Evolutionary conservation across 208 protist species (phyloP).

Genomic region (Strigomonas oncopelti): DNA sequence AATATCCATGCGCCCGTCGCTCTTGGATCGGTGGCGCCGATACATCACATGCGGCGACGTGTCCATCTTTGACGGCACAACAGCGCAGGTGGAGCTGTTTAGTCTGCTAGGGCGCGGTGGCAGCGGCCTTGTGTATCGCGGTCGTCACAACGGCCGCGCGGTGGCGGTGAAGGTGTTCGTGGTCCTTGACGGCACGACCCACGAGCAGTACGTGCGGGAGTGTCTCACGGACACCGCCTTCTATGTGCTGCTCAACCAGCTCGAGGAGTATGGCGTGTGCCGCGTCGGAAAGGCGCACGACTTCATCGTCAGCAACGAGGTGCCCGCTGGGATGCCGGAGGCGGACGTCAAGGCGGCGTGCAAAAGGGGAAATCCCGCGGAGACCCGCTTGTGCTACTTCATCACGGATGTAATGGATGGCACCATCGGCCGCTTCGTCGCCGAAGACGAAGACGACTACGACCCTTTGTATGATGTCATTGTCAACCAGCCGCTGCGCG

Average conservation of each 20-base stretch:
- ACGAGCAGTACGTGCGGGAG: constrained; percentile 72
- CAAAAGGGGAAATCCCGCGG: constrained; percentile 18
- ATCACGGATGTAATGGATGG: constrained; percentile 83
- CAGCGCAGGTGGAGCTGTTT: constrained; percentile 40
- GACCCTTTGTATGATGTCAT: constrained; percentile 82
- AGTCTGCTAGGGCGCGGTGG: constrained; percentile 60
- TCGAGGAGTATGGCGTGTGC: constrained; percentile 59
- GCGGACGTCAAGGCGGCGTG: constrained; percentile 42
- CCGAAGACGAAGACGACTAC: constrained; percentile 67
- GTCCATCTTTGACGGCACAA: constrained; percentile 52
- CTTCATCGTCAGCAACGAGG: constrained; percentile 64
- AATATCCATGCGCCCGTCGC: not conserved
- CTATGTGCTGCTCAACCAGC: constrained; percentile 73
- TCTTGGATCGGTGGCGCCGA: constrained; percentile 35
- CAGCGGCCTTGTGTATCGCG: constrained; percentile 78
- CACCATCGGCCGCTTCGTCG: constrained; percentile 78
- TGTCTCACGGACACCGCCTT: constrained; percentile 83
- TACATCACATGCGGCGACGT: constrained; percentile 53
- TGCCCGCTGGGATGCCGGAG: constrained; percentile 46
- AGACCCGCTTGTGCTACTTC: constrained; percentile 72
- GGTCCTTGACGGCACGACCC: constrained; percentile 51
- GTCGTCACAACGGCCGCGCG: constrained; percentile 36
- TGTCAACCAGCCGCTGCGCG: constrained; percentile 61
- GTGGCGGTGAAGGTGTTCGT: constrained; percentile 86
- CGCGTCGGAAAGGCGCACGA: constrained; percentile 53